Evolutionary conservation across 2,329 filamentous ascomycete genomes (phyloP), one percentile per base, ranked within the genome.

Genomic region (Hymenoscyphus repandus): DNA sequence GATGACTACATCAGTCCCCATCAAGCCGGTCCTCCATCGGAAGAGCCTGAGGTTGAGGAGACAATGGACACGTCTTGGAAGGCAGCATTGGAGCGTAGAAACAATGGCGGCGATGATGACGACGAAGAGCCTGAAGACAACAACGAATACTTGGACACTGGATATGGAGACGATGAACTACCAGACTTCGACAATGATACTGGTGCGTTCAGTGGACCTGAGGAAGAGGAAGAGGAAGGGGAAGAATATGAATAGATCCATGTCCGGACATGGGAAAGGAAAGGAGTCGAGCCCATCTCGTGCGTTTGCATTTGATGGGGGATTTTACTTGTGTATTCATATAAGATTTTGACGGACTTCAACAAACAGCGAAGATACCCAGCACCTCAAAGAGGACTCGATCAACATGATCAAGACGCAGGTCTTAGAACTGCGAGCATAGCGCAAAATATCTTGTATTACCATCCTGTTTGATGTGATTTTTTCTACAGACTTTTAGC

Each of bases 281-380:
- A 41, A 34, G 44, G 46, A 44, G 40, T 51, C 42, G 49, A 41
- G 20, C 22, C 43, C 6, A 45, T 34, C 31, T 31, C 43, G 47
- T 44, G 46, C 46, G 50, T 49, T 49, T 50, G 45, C 32, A 52
- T 47, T n/a, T n/a, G n/a, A n/a, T n/a, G n/a, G n/a, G n/a, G n/a
- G n/a, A n/a, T n/a, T n/a, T n/a, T n/a, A n/a, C n/a, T n/a, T n/a
- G n/a, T n/a, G n/a, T n/a, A n/a, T n/a, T n/a, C n/a, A n/a, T n/a
- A n/a, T n/a, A n/a, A n/a, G n/a, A n/a, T n/a, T n/a, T n/a, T n/a
- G n/a, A n/a, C n/a, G n/a, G n/a, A n/a, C n/a, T n/a, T n/a, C n/a
- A n/a, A n/a, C n/a, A n/a, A n/a, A n/a, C n/a, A n/a, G n/a, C n/a
- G n/a, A n/a, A n/a, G n/a, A n/a, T n/a, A n/a, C n/a, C n/a, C n/a